Evolutionary conservation across 805 yeast species (phyloP), one percentile per base, ranked within the genome.

Genomic region (Tetrapisispora nanseiensis): DNA sequence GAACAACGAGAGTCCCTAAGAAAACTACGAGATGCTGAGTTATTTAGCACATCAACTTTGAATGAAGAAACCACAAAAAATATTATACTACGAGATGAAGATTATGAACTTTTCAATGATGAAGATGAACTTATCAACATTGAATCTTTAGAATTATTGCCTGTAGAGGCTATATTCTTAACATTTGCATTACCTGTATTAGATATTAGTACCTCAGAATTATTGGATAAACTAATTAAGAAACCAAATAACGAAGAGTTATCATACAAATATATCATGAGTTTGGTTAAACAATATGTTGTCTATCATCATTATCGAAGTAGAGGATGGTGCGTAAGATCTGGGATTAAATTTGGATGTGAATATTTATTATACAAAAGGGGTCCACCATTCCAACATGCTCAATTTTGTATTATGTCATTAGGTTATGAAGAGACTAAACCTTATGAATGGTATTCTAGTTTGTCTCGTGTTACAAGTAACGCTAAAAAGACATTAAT

Each of bases 311-410:
- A 90, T 58, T 89, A 78, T 62, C 71, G 95, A 40, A 80, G 95
- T 0, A 70, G 76, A 21, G 97, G 97, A 0, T 92, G 97, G 97
- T 90, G 97, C 67, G 92, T 82, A 2, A 71, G 94, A 45, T 76
- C 89, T 0, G 98, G 97, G 0, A 75, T 87, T 43, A 92, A 92
- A 61, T 92, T 92, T 61, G 95, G 96, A 2, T 74, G 84, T n/a
- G 94, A 89, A 53, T 82, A 68, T 61, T 64, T 92, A 8, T 67
- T 92, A 5, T 92, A 92, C 60, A 77, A 81, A 41, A 69, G 90
- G 44, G 99, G 99, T 0, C 98, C 97, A 8, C 97, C 97, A 1
- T 86, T 89, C 59, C 78, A 82, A 39, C 99, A 92, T 59, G 97
- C 98, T 0, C 95, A 87, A 57, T 85, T 76, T 59, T 85, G 90